Percentiles rank a stretch among this genome's conserved stretches.
These are phyloP conservation scores for Otatea glauca DNA, from an alignment of 176 grass and related monocot genomes.

Conservation along the genomic window DNA sequence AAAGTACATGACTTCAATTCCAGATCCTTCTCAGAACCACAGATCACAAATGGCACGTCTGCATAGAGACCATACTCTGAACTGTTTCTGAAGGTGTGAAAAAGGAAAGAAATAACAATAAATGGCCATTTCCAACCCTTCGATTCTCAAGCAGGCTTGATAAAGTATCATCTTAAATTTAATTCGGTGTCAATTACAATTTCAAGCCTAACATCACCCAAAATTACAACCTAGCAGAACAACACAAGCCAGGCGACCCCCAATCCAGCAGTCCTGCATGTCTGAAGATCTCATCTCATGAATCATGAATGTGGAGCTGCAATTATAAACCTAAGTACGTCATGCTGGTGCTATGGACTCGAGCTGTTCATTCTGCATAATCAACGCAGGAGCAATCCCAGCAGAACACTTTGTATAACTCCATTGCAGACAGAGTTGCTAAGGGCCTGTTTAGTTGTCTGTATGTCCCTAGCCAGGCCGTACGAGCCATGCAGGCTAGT, in stretches of 20 bases:
- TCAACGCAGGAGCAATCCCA: slow-evolving; percentile 3
- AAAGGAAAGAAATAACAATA: neutral
- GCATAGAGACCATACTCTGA: neutral
- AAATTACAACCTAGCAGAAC: slow-evolving; percentile 1
- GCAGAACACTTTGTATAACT: slow-evolving; percentile 21
- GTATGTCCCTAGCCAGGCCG: too few species aligned
- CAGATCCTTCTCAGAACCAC: slow-evolving; percentile 30
- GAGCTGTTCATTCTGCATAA: slow-evolving; percentile 2
- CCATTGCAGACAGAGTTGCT: slow-evolving; percentile 1
- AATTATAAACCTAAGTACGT: slow-evolving; percentile 24
- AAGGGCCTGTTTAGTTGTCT: neutral
- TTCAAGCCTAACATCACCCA: slow-evolving; percentile 11
- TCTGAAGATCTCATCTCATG: neutral
- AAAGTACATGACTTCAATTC: slow-evolving; percentile 19
- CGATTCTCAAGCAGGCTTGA: neutral
- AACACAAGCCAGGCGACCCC: neutral
- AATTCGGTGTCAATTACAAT: neutral
- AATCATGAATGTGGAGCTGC: slow-evolving; percentile 17
- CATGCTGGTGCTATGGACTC: neutral
- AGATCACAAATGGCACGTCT: slow-evolving; percentile 29
- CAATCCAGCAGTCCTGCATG: neutral
- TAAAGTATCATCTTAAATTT: slow-evolving; percentile 20
- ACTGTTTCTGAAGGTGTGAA: too few species aligned
- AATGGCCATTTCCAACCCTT: neutral
- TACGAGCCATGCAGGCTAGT: too few species aligned